phyloP scores from a whole-genome alignment of 2,329 filamentous ascomycete genomes.

The Aspergillus ibericus region DNA sequence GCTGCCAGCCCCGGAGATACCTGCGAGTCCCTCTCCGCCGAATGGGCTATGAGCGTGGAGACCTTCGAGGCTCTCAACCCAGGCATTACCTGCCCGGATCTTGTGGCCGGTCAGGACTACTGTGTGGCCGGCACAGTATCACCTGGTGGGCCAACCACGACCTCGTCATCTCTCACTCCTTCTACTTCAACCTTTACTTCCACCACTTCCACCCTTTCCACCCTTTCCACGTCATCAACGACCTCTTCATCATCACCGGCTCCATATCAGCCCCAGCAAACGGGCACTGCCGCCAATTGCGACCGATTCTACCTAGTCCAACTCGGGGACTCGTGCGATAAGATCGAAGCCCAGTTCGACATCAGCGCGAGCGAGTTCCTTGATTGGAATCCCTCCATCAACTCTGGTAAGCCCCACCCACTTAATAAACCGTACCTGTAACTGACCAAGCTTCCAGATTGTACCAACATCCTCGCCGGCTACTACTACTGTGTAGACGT shows the following conservation, averaged over 20 bases:
- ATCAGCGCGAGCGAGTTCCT: not conserved
- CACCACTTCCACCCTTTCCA: not conserved
- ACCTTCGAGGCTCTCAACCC: constrained; percentile 28
- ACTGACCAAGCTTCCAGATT: not conserved
- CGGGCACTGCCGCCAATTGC: not conserved
- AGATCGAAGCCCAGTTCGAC: not conserved
- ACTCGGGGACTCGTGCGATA: not conserved
- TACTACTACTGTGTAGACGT: not conserved
- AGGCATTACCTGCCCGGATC: constrained; percentile 22
- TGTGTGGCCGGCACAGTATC: constrained; percentile 13
- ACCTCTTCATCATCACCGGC: not conserved
- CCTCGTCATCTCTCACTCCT: not conserved
- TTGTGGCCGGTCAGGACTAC: constrained; percentile 13
- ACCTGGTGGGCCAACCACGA: not conserved
- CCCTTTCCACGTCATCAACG: not conserved
- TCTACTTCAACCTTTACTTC: not conserved
- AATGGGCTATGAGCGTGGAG: constrained; percentile 24
- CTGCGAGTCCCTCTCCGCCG: constrained; percentile 24
- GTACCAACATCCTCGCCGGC: not conserved
- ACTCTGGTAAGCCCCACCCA: not conserved
- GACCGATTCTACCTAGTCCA: not conserved
- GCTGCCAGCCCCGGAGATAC: constrained; percentile 24
- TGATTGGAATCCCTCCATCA: not conserved
- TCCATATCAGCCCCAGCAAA: not conserved
- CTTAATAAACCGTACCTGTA: not conserved